Evolutionary conservation across 306 rosid genomes (phyloP), one percentile per base, ranked within the genome.

Genomic region (Lagenaria siceraria): DNA sequence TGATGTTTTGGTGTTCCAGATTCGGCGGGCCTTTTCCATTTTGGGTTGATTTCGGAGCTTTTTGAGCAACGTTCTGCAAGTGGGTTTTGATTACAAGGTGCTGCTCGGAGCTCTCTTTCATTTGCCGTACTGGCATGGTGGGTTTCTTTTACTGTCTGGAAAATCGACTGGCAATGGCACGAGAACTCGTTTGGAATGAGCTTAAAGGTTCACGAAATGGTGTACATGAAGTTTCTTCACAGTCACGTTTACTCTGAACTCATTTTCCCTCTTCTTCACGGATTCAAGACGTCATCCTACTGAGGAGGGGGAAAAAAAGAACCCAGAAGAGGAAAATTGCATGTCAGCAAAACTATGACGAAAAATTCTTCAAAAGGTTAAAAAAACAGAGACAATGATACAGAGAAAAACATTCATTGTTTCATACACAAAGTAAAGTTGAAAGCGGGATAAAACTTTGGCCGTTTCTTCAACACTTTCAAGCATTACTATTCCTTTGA

Each of bases 51-150:
- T 88, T 95, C 11, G 90, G 85, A 51, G 85, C 84, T 74, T 90
- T 88, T 85, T 87, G 91, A 55, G 80, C 75, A 18, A 86, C 82
- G 89, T 88, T 92, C 69, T 88, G 97, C 46, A 90, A 68, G 70
- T 95, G 90, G 86, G 96, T 78, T 88, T 92, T 90, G 87, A 95
- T 88, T 84, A 92, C 97, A 77, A 92, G 87, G 85, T 89, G 99
- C 65, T 95, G 99, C 84, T 92, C 98, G 43, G 98, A 85, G 89
- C 92, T 87, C 81, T 95, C 99, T 63, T 91, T 95, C 98, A 92
- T 92, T 74, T 83, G 96, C 87, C 97, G 84, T 76, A 92, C 82
- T n/a, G 99, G 99, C 97, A 95, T 95, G 86, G 74, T 86, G 78
- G 73, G 27, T 64, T 69, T 66, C 6, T 12, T 54, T 59, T 40